Evolutionary conservation across 345 rosid genomes (phyloP).

Genomic region (Populus davidiana): DNA sequence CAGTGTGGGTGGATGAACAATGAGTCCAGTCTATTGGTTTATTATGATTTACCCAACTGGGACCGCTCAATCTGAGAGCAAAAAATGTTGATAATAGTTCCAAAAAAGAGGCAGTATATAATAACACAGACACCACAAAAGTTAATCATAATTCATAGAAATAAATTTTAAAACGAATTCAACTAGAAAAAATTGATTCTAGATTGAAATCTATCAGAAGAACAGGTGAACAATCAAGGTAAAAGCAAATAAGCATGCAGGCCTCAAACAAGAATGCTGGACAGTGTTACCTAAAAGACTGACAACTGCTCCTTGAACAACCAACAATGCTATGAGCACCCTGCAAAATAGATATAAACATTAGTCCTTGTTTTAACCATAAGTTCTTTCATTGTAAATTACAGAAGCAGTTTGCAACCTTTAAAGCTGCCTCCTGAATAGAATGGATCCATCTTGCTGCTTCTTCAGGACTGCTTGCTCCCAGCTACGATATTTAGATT

Average conservation of each 20-base stretch:
- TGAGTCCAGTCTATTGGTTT: constrained; percentile 76
- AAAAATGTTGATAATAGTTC: constrained; percentile 12
- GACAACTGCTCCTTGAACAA: constrained; percentile 68
- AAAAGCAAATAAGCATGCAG: neutral
- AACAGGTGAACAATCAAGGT: constrained; percentile 2
- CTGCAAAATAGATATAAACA: constrained; percentile 40
- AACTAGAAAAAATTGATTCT: neutral
- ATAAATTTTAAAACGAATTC: neutral
- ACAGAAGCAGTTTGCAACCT: constrained; percentile 43
- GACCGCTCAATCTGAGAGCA: constrained; percentile 55
- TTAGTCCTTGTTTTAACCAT: constrained; percentile 19
- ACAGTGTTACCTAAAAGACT: constrained; percentile 51
- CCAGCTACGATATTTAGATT: constrained; percentile 52
- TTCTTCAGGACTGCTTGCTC: constrained; percentile 94
- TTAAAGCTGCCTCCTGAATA: constrained; percentile 71
- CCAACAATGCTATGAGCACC: constrained; percentile 42
- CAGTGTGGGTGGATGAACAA: constrained; percentile 48
- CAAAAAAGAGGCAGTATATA: neutral
- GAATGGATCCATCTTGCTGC: constrained; percentile 94
- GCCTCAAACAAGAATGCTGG: neutral
- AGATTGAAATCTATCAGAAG: neutral
- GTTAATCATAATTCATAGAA: neutral
- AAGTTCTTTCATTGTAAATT: neutral
- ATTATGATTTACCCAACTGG: constrained; percentile 41
- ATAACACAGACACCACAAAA: no score